Evolutionary conservation across 306 rosid genomes (phyloP), one percentile per base, ranked within the genome.

Genomic region (Vachellia pachyceras): DNA sequence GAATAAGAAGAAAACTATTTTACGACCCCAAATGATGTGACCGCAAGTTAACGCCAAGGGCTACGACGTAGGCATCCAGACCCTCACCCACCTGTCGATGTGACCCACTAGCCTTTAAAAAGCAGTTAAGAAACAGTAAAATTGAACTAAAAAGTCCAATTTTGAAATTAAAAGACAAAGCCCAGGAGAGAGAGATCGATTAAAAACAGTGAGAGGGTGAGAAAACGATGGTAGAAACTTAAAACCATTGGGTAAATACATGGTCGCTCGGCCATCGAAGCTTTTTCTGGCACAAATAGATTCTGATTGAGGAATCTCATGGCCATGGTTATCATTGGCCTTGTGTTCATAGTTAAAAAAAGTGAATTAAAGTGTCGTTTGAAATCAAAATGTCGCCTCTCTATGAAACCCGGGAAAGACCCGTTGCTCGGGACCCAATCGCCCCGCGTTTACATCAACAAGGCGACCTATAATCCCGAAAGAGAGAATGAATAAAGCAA

Each of bases 41-140:
- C 82, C 68, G 78, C 82, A 87, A 87, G 80, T 78, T 54, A 81
- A 84, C 78, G 75, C 25, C 33, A 61, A 71, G 82, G 85, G 69
- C 77, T 84, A 81, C 50, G 37, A 29, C 18, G 76, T 81, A 84
- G 88, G 80, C 82, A 81, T 87, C 78, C 85, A 70, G 77, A 79
- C 57, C 67, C 85, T 23, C 77, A 67, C 82, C 82, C 87, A 84
- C 88, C 90, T 87, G 90, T 71, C 84, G 90, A 87, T 87, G 90
- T 87, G 90, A 87, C 90, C 88, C 90, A 87, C 88, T 84, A 69
- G 4, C 64, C 86, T 81, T 84, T 75, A 87, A 87, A 88, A 84
- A 41, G 76, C 90, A 87, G 90, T 87, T 87, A 75, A 84, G 81
- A 44, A 81, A 55, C 90, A 75, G 90, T 70, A 78, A 82, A 79